Evolutionary conservation across 1,284 basidiomycete genomes (phyloP).

Genomic region (Ganoderma leucocontextum): DNA sequence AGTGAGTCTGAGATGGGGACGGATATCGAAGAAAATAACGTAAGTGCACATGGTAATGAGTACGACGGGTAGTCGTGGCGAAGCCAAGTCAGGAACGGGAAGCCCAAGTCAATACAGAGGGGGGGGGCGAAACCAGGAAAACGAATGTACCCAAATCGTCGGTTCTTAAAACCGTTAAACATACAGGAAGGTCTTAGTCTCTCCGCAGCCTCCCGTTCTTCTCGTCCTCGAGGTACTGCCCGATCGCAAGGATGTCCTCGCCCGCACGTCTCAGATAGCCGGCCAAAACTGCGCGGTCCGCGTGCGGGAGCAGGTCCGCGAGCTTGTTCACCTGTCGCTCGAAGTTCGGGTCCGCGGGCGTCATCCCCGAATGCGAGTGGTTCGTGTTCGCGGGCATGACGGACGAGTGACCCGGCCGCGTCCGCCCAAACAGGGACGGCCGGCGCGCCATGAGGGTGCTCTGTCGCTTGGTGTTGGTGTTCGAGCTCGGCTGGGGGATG

Average conservation of each 20-base stretch:
- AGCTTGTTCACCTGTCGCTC: constrained; percentile 75
- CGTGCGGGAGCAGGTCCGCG: constrained; percentile 78
- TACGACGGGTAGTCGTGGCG: constrained; percentile 2
- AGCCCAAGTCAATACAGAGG: neutral
- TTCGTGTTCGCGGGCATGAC: constrained; percentile 16
- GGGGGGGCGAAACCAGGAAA: constrained; percentile 1
- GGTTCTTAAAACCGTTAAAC: constrained; percentile 8
- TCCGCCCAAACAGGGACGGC: constrained; percentile 56
- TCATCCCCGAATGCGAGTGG: neutral
- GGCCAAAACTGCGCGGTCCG: constrained; percentile 72
- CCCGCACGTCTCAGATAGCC: constrained; percentile 78
- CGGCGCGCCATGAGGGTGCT: constrained; percentile 52
- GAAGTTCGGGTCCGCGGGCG: constrained; percentile 57
- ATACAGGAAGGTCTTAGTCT: constrained; percentile 33
- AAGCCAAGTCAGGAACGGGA: neutral
- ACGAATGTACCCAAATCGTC: neutral
- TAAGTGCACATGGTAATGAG: constrained; percentile 9
- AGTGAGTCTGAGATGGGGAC: constrained; percentile 10
- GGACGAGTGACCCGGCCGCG: constrained; percentile 33
- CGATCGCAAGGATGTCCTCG: constrained; percentile 84
- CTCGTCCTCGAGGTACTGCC: constrained; percentile 89
- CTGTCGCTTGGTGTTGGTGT: constrained; percentile 45
- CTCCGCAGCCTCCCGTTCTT: constrained; percentile 72
- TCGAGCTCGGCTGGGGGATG: constrained; percentile 20
- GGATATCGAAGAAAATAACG: constrained; percentile 6